Conservation (phyloP, 2,329 filamentous ascomycete genomes). For the Pyrenophora seminiperda region DNA sequence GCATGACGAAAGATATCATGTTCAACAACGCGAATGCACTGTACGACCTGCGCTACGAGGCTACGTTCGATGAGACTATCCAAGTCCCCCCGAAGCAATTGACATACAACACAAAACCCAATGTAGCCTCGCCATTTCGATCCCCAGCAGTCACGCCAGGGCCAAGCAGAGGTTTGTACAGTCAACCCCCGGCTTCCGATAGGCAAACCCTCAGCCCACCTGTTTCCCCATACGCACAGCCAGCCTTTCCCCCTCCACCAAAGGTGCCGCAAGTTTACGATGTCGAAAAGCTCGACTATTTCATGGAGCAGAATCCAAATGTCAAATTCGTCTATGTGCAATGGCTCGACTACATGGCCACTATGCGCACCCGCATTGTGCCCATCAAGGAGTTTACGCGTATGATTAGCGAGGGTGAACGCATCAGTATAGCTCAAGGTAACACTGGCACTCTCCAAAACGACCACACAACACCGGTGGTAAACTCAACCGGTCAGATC, state of each 20-base stretch:
- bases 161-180: constrained; percentile 11
- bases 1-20: constrained; percentile 69
- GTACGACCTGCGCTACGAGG: constrained; percentile 63
- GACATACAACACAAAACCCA: constrained; percentile 32
- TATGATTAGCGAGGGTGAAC: constrained; percentile 40
- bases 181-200: constrained; percentile 7
- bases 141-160: constrained; percentile 17
- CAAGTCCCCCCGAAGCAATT: constrained; percentile 28
- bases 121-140: constrained; percentile 16
- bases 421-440: constrained; percentile 67
- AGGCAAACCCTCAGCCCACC: constrained; percentile 14
- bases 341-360: constrained; percentile 80
- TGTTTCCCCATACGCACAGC: constrained; percentile 21
- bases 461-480: constrained; percentile 62
- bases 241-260: constrained; percentile 38
- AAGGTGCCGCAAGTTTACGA: constrained; percentile 43
- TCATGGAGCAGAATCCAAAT: constrained; percentile 57
- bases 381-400: constrained; percentile 59
- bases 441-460: constrained; percentile 70
- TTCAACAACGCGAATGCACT: constrained; percentile 79
- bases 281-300: constrained; percentile 51
- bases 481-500: constrained; percentile 67
- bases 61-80: constrained; percentile 44
- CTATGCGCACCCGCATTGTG: constrained; percentile 68
- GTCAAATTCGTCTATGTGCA: constrained; percentile 73